Conservation (phyloP, 2,329 filamentous ascomycete species). For the Claviceps africana region DNA sequence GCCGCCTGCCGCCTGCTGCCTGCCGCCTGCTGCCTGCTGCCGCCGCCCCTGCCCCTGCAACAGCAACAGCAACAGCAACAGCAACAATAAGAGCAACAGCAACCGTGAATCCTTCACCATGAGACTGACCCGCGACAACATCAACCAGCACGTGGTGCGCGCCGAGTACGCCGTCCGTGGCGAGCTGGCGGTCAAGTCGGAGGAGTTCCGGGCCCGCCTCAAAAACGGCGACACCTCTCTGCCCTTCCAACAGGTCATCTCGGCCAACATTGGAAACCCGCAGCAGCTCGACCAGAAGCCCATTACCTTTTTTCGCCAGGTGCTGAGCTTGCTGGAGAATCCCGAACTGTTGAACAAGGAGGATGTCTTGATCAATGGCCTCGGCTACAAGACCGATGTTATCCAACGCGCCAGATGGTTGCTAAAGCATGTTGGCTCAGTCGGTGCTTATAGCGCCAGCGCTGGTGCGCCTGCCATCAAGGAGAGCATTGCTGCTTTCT, state of each 20-base stretch:
- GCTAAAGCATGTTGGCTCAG: conserved; percentile 71
- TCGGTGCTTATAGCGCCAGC: conserved; percentile 93
- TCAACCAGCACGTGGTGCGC: conserved; percentile 76
- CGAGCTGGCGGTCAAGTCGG: conserved; percentile 85
- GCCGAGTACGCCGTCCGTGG: conserved; percentile 95
- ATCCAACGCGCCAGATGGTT: conserved; percentile 70
- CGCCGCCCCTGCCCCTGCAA: conserved; percentile 2
- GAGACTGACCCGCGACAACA: conserved; percentile 64
- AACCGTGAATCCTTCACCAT: conserved; percentile 19
- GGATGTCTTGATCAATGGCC: conserved; percentile 55
- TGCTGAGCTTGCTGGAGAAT: conserved; percentile 85
- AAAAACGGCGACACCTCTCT: conserved; percentile 43
- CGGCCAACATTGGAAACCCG: conserved; percentile 96
- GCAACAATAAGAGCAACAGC: conserved; percentile 14
- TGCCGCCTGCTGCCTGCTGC: background rate
- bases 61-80: conserved; percentile 9
- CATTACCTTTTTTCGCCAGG: conserved; percentile 97
- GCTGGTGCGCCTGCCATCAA: conserved; percentile 77
- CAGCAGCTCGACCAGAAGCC: conserved; percentile 98
- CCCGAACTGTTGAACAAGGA: conserved; percentile 70
- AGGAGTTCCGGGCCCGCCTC: conserved; percentile 71
- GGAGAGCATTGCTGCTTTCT: conserved; percentile 81
- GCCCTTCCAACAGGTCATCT: conserved; percentile 84
- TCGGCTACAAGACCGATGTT: conserved; percentile 85
- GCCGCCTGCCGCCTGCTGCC: background rate